These are phyloP conservation scores for Bondarzewia mesenterica DNA, from an alignment of 1,284 basidiomycete species.

Conservation along the genomic window DNA sequence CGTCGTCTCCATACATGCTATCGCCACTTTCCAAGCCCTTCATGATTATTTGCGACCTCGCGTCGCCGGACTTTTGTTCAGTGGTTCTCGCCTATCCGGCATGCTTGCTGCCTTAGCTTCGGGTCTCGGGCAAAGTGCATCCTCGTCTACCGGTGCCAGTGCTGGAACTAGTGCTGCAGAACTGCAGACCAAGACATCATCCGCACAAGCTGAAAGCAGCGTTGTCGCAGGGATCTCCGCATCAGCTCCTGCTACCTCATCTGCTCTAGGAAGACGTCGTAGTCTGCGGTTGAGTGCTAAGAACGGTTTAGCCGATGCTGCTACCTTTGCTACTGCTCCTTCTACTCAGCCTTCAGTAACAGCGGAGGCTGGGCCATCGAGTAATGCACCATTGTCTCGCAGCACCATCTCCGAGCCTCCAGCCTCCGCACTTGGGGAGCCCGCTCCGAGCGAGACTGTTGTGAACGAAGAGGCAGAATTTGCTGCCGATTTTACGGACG, in stretches of 20 bases:
- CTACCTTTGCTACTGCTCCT: conserved; percentile 13
- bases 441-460: conserved; percentile 42
- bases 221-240: conserved; percentile 26
- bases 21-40: conserved; percentile 91
- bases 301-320: conserved; percentile 22
- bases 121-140: conserved; percentile 45
- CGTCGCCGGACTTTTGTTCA: conserved; percentile 67
- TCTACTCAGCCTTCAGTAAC: conserved; percentile 4
- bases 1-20: conserved; percentile 92
- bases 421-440: conserved; percentile 22
- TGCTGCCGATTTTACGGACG: conserved; percentile 67
- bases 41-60: conserved; percentile 91
- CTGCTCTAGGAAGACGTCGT: conserved; percentile 49
- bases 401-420: conserved; percentile 19
- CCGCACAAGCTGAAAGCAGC: conserved; percentile 23
- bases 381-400: conserved; percentile 14
- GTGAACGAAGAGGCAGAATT: conserved; percentile 55
- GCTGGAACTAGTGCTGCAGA: not conserved
- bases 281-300: conserved; percentile 81
- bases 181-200: conserved; percentile 19
- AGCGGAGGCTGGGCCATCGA: conserved; percentile 14
- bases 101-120: conserved; percentile 89
- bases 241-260: conserved; percentile 17
- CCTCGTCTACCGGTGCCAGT: conserved; percentile 18
- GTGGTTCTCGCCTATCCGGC: conserved; percentile 69